Percentiles rank a stretch among this genome's conserved stretches.
These are phyloP conservation scores for Allium cepa DNA, from an alignment of 106 monocot species.

Conservation along the genomic window DNA sequence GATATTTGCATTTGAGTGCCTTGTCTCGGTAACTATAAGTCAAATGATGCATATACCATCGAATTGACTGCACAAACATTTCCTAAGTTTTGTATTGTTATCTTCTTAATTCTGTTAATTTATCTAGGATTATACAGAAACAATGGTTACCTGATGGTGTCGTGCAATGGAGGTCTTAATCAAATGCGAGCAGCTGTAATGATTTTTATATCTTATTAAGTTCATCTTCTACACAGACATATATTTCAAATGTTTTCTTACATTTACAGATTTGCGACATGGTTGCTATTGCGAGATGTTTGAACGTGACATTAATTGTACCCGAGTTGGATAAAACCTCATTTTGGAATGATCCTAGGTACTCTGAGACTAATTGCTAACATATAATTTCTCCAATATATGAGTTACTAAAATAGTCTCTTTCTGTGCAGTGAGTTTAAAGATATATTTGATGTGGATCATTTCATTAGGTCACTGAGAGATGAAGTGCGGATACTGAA, in stretches of 20 bases:
- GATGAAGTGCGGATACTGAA: conserved; percentile 91
- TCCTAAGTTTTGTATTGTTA: background rate
- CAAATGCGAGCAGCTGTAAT: conserved; percentile 98
- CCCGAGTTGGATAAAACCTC: conserved; percentile 95
- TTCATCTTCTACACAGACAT: background rate
- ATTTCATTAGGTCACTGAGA: conserved; percentile 89
- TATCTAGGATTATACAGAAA: conserved; percentile 72
- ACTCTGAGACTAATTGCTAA: background rate
- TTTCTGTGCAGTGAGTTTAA: conserved; percentile 64
- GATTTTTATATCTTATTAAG: background rate
- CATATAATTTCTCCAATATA: background rate
- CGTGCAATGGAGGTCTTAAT: conserved; percentile 98
- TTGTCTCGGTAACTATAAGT: too few species aligned
- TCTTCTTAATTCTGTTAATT: background rate
- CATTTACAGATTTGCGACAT: conserved; percentile 88
- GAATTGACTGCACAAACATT: too few species aligned
- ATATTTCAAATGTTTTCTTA: background rate
- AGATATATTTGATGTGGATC: conserved; percentile 95
- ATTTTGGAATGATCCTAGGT: conserved; percentile 69
- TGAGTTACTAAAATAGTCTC: background rate
- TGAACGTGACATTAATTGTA: conserved; percentile 94
- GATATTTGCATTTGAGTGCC: too few species aligned
- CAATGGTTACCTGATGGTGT: conserved; percentile 95
- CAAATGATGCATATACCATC: too few species aligned
- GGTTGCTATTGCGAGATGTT: conserved; percentile 82